Base-by-base conservation (phyloP, 148 eudicot species). In the Chenopodium formosanum region DNA sequence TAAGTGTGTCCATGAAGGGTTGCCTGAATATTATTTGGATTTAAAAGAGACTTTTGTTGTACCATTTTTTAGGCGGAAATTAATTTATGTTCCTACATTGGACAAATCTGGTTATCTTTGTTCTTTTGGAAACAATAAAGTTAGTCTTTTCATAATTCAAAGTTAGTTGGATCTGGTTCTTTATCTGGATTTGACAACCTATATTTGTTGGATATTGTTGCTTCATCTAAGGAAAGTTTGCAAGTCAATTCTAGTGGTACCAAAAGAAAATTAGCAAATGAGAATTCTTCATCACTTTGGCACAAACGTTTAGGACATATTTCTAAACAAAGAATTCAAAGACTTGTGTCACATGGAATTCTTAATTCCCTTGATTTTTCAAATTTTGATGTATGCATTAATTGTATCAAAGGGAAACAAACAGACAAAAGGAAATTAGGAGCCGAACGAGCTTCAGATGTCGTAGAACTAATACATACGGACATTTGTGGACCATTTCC, bases 321-420 rank as follows among this genome's bases (percentile, higher is more conserved):
- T 72, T 78, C 60, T 16, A 64, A 44, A 40, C 48, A 78, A 25
- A 63, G 71, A 77, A 14, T 64, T 77, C 23, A 76, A 64, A 20
- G 80, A 46, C 80, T 77, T 40, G 80, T 77, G 80, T 77, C n/a
- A 10, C 37, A 77, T 32, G 80, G 80, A 13, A 46, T 77, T 37
- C 17, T 77, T 46, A 23, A 77, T 77, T 32, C 50, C 66, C 10
- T 77, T 16, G 71, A 77, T 7, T 77, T 77, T 32, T 40, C 80
- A 64, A 17, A 77, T 67, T 65, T 77, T 64, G 27, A 77, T 22
- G 32, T 63, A 4, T 63, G 52, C 40, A 71, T 76, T 32, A 46
- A n/a, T 16, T 63, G 70, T 34, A 77, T 63, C 40, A 65, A 77
- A 23, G 80, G 72, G 1, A 78, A 65, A 65, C 80, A 40, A 23